phyloP scores from a whole-genome alignment of 768 basidiomycete species.

The Boletus edulis region DNA sequence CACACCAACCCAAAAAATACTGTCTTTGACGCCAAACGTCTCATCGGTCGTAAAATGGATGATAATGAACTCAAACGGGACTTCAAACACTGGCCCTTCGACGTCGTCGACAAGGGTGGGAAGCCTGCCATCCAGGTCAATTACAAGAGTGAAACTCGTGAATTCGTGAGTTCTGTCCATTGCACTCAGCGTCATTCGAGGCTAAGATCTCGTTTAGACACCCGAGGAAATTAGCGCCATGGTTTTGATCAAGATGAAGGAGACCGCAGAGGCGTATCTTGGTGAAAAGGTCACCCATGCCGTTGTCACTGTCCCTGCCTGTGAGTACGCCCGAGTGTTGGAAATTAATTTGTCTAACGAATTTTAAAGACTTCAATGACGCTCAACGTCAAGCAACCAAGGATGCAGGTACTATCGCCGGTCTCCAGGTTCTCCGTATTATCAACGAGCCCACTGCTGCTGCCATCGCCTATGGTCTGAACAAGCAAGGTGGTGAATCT shows the following conservation, averaged over 20 bases:
- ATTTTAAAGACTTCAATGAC: constrained; percentile 91
- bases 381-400: constrained; percentile 99
- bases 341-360: background rate
- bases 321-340: constrained; percentile 39
- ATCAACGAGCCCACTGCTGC: constrained; percentile 98
- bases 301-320: constrained; percentile 97
- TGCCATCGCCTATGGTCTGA: constrained; percentile 96
- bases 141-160: constrained; percentile 74
- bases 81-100: constrained; percentile 91
- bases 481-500: constrained; percentile 92
- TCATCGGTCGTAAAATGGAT: constrained; percentile 84
- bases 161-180: constrained; percentile 64
- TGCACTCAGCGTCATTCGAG: background rate
- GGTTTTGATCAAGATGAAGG: constrained; percentile 98
- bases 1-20: constrained; percentile 91
- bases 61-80: constrained; percentile 81
- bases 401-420: constrained; percentile 94
- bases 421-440: constrained; percentile 92
- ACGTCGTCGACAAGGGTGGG: constrained; percentile 70
- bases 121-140: constrained; percentile 79
- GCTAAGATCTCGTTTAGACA: constrained; percentile 45
- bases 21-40: constrained; percentile 94
- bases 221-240: constrained; percentile 96
- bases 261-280: constrained; percentile 97
- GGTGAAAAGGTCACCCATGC: constrained; percentile 96